Conservation (phyloP, 139 green algal species). For the Microglena sp. region DNA sequence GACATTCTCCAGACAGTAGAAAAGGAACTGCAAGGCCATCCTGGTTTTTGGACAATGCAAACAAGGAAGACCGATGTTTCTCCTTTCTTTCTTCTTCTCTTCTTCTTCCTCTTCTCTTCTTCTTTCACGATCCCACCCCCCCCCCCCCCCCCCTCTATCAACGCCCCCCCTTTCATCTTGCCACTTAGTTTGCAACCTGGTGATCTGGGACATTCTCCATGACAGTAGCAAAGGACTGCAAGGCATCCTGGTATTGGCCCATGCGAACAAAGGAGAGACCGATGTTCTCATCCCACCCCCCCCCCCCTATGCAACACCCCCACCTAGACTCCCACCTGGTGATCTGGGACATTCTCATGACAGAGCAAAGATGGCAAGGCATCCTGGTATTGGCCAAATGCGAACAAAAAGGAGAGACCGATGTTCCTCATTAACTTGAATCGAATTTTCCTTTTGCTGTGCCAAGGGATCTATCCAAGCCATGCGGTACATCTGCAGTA, state of each 20-base stretch:
- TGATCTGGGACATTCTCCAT: constrained; percentile 61
- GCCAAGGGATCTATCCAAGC: constrained; percentile 21
- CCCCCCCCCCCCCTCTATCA: no score
- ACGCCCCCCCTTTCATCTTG: no score
- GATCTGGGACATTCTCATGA: background rate
- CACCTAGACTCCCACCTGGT: constrained; percentile 31
- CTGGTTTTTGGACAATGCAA: constrained; percentile 65
- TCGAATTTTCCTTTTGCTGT: constrained; percentile 20
- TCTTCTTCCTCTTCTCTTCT: no score
- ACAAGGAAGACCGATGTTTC: constrained; percentile 63
- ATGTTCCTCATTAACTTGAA: constrained; percentile 70
- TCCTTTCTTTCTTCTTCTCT: no score
- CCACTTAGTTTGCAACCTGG: no score
- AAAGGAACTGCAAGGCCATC: constrained; percentile 37
- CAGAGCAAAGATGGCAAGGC: constrained; percentile 15
- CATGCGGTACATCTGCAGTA: constrained; percentile 88
- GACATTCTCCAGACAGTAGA: background rate
- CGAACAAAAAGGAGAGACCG: constrained; percentile 51
- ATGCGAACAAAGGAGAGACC: constrained; percentile 63
- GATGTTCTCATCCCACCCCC: no score
- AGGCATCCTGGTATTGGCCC: constrained; percentile 71
- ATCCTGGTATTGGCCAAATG: constrained; percentile 68
- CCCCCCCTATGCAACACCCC: constrained; percentile 68
- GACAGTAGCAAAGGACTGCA: constrained; percentile 50
- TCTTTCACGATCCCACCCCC: no score